Conservation (phyloP, 2,329 filamentous ascomycete species). For the Cryphonectria radicalis region DNA sequence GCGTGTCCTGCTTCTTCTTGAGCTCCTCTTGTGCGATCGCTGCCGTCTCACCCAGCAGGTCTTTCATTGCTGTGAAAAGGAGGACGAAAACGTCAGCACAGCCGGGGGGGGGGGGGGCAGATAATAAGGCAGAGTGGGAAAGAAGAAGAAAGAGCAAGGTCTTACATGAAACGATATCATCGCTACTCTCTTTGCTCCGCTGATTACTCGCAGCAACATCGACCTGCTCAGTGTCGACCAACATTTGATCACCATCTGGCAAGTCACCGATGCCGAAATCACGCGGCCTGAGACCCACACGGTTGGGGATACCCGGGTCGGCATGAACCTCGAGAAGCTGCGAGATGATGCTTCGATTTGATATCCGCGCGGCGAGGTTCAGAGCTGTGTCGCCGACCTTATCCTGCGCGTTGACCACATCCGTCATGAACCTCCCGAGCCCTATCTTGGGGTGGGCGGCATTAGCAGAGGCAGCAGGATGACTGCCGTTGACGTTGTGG, state of each 20-base stretch:
- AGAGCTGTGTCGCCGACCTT: slow-evolving; percentile 93
- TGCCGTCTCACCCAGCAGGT: slow-evolving; percentile 78
- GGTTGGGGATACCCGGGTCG: slow-evolving; percentile 88
- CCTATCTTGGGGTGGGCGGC: slow-evolving; percentile 68
- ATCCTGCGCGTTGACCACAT: slow-evolving; percentile 95
- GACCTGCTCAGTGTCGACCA: slow-evolving; percentile 51
- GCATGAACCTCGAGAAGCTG: slow-evolving; percentile 94
- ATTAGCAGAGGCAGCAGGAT: neutral
- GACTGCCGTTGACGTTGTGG: slow-evolving; percentile 32
- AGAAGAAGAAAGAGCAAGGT: slow-evolving; percentile 32
- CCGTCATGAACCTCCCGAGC: slow-evolving; percentile 90
- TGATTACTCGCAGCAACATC: slow-evolving; percentile 52
- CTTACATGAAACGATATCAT: slow-evolving; percentile 80
- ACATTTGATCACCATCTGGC: slow-evolving; percentile 62
- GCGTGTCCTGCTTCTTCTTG: slow-evolving; percentile 78
- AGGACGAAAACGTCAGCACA: slow-evolving; percentile 39
- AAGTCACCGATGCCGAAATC: slow-evolving; percentile 91
- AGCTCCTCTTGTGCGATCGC: slow-evolving; percentile 80
- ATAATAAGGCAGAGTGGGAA: neutral
- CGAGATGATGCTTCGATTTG: slow-evolving; percentile 93
- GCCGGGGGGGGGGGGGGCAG: neutral
- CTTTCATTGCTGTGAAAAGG: slow-evolving; percentile 70
- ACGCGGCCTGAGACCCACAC: slow-evolving; percentile 84
- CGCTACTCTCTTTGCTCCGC: slow-evolving; percentile 71
- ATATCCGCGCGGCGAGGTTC: slow-evolving; percentile 90